These are phyloP conservation scores for Nitzschia sp. DNA, from an alignment of 108 stramenopile genomes.

Conservation along the genomic window DNA sequence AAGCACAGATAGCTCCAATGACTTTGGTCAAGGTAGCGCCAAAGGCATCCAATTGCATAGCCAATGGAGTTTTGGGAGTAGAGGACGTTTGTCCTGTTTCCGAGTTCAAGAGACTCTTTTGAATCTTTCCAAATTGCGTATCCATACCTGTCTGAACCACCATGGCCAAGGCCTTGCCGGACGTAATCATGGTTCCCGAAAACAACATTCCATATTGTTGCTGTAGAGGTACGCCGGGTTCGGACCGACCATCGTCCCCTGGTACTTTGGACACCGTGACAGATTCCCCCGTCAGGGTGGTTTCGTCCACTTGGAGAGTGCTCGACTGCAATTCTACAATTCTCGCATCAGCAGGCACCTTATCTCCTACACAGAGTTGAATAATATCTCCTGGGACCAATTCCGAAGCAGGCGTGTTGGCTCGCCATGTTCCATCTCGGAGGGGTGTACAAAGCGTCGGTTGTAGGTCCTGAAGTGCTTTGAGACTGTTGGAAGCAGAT, in stretches of 20 bases:
- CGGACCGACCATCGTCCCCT: constrained; percentile 10
- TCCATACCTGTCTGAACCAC: constrained; percentile 90
- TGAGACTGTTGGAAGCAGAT: constrained; percentile 84
- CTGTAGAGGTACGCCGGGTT: constrained; percentile 24
- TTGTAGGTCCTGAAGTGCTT: constrained; percentile 92
- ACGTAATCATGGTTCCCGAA: constrained; percentile 90
- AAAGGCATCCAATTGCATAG: constrained; percentile 94
- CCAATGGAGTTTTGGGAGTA: constrained; percentile 88
- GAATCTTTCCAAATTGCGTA: constrained; percentile 96
- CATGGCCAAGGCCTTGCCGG: constrained; percentile 85
- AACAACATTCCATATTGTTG: constrained; percentile 87
- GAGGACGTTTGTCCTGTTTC: constrained; percentile 41
- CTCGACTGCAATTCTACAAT: constrained; percentile 55
- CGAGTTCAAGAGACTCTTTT: constrained; percentile 76
- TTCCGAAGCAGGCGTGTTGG: constrained; percentile 47
- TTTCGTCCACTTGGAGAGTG: constrained; percentile 74
- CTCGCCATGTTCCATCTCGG: constrained; percentile 39
- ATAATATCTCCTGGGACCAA: constrained; percentile 97
- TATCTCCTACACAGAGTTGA: constrained; percentile 87
- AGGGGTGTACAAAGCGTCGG: constrained; percentile 68
- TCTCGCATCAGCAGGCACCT: constrained; percentile 92
- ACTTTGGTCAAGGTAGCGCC: constrained; percentile 86
- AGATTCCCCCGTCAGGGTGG: constrained; percentile 80
- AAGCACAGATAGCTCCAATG: constrained; percentile 90
- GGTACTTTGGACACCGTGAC: constrained; percentile 71